Base-by-base conservation (phyloP, 257 asterid genomes). In the Datura wrightii region DNA sequence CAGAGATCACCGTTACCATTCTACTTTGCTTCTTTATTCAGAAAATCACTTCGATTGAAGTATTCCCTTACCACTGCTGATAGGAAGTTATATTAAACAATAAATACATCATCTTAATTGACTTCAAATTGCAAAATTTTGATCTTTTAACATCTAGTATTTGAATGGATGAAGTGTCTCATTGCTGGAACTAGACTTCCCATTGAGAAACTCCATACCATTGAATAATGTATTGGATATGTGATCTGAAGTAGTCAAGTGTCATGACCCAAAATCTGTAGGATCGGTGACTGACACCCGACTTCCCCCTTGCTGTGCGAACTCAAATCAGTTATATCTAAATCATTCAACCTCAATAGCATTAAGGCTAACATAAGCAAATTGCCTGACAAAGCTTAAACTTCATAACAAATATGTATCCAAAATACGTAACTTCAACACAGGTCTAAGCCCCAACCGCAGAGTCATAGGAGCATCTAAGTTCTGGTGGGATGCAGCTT, bases 41-140 rank as follows among this genome's bases (percentile, higher is more conserved):
- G 19, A 65, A 65, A 65, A 65, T 65, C 76, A 37, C 48, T 67
- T 15, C 11, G 50, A 67, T 39, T 67, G 76, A 67, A 67, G 76
- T 67, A 67, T 67, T 15, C 3, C 72, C 19, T 13, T 3, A 36
- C 50, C 50, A 39, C 9, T 67, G 76, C 37, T 37, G 50, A 37
- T 67, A 37, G 13, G 63, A 67, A 67, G 48, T 37, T 67, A 5
- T 37, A 46, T 15, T 37, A 14, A 37, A 65, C 44, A 5, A 65
- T 37, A 36, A 9, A 67, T 37, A 67, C 50, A 37, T 67, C 1
- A 37, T 37, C 48, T 67, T 67, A 37, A 37, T 14, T 67, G 76
- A 67, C 24, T 67, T 37, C 76, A 67, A 65, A 37, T 37, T 67
- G 76, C 76, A 67, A 14, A 66, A 67, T 0, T 67, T 67, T 37